Conservation (phyloP, 139 green algal species). For the Closterium sp. region DNA sequence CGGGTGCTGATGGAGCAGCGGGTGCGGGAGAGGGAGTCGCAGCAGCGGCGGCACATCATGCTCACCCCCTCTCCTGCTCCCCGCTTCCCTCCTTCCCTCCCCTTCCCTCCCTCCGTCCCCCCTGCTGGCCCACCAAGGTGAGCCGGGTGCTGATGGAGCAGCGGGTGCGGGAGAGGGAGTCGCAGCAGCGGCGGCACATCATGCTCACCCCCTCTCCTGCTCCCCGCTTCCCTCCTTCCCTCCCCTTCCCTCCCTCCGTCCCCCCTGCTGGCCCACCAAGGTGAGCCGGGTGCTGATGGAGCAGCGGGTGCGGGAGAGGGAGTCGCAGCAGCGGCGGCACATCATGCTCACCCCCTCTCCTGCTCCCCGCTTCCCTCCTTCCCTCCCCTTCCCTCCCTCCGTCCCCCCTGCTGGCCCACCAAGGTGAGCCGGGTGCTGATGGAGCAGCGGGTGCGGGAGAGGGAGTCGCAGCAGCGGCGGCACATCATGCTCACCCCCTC, state of each 20-base stretch:
- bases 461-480: constrained; percentile 49
- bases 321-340: constrained; percentile 45
- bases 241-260: too few species aligned
- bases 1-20: constrained; percentile 53
- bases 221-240: too few species aligned
- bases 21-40: constrained; percentile 58
- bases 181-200: constrained; percentile 31
- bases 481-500: too few species aligned
- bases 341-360: too few species aligned
- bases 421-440: constrained; percentile 50
- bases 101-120: too few species aligned
- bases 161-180: constrained; percentile 58
- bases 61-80: too few species aligned
- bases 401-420: too few species aligned
- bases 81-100: too few species aligned
- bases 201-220: too few species aligned
- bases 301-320: constrained; percentile 58
- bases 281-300: constrained; percentile 53
- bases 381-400: too few species aligned
- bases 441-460: constrained; percentile 58
- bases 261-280: neutral
- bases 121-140: neutral
- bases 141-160: constrained; percentile 56
- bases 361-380: too few species aligned
- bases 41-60: constrained; percentile 30